Base-by-base conservation (phyloP, 345 rosid species). In the Ceriops tagal region DNA sequence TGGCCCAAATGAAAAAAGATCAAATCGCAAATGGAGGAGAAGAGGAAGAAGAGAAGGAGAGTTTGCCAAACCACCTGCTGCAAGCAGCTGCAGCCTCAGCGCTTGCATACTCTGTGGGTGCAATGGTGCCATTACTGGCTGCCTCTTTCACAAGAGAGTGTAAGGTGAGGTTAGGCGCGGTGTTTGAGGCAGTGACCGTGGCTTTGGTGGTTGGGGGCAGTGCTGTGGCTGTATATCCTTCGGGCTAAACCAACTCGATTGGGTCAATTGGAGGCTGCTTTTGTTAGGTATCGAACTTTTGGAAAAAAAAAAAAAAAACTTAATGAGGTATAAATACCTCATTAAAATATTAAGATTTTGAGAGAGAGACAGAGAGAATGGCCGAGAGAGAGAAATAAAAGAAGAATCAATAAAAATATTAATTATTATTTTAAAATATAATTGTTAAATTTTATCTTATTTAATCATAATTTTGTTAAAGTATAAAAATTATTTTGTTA, bases 41-140 rank as follows among this genome's bases (percentile, higher is more conserved):
- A n/a, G 62, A 39, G 7, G 76, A 64, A 1, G 37, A 34, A 8
- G 60, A 78, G 72, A 75, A 73, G 63, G 88, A 82, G 64, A 71
- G 73, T 57, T 75, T 93, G 67, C 96, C 98, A 16, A 93, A 84
- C 55, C 97, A 97, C 30, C 30, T 24, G 2, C 4, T 73, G 55
- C 95, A 88, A 68, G 98, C 97, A 0, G 96, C 97, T 0, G 82
- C 84, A 16, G 97, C 98, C 4, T 93, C 98, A 1, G 96, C 96
- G 4, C 77, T 88, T 1, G 96, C 98, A 7, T 93, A 91, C 67
- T 81, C 92, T 0, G 74, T 78, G 0, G 98, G 97, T 46, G 96
- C 97, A 63, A 82, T 86, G 76, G 95, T 93, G 53, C 98, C 98
- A 24, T 76, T 91, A 35, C 68, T 91, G 72, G 88, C 89, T 6